phyloP scores from a whole-genome alignment of 768 basidiomycete species.

The Mycena galopus region DNA sequence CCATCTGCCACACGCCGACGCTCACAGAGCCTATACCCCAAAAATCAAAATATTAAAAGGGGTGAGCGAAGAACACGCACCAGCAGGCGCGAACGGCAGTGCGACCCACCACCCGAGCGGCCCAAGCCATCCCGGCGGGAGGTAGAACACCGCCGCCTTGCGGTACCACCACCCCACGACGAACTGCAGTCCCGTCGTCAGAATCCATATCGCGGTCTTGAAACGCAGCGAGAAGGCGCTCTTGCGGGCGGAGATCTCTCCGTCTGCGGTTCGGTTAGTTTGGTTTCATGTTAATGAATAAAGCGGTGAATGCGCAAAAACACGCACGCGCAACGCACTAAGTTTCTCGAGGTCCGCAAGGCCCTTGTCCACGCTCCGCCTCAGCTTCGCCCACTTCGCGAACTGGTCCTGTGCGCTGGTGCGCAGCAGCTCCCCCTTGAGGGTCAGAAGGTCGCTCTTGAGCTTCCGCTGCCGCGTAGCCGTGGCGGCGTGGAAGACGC shows the following conservation, averaged over 20 bases:
- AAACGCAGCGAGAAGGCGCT: slow-evolving; percentile 78
- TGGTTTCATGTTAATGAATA: neutral
- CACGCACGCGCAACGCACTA: slow-evolving; percentile 66
- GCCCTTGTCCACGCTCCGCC: slow-evolving; percentile 92
- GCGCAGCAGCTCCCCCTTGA: slow-evolving; percentile 87
- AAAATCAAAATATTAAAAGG: neutral
- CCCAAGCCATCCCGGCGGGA: slow-evolving; percentile 92
- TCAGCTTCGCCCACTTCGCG: slow-evolving; percentile 96
- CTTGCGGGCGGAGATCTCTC: slow-evolving; percentile 70
- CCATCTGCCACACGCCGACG: slow-evolving; percentile 96
- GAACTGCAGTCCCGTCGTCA: slow-evolving; percentile 91
- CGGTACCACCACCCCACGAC: slow-evolving; percentile 93
- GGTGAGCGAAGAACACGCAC: slow-evolving; percentile 54
- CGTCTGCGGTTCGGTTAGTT: slow-evolving; percentile 61
- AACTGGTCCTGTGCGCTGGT: slow-evolving; percentile 98
- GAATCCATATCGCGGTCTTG: slow-evolving; percentile 79
- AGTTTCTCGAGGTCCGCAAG: slow-evolving; percentile 91
- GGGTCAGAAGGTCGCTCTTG: slow-evolving; percentile 82
- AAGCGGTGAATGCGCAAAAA: neutral
- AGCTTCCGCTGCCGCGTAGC: slow-evolving; percentile 74
- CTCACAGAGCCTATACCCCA: slow-evolving; percentile 82
- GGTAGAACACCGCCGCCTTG: slow-evolving; percentile 90
- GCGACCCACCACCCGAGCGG: slow-evolving; percentile 90
- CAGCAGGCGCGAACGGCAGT: slow-evolving; percentile 91
- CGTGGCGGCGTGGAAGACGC: slow-evolving; percentile 69